Percentiles rank a stretch among this genome's conserved stretches.
Evolutionary conservation across 1,284 basidiomycete species (phyloP).

Genomic region (Sporisorium iseilematis-ciliati): DNA sequence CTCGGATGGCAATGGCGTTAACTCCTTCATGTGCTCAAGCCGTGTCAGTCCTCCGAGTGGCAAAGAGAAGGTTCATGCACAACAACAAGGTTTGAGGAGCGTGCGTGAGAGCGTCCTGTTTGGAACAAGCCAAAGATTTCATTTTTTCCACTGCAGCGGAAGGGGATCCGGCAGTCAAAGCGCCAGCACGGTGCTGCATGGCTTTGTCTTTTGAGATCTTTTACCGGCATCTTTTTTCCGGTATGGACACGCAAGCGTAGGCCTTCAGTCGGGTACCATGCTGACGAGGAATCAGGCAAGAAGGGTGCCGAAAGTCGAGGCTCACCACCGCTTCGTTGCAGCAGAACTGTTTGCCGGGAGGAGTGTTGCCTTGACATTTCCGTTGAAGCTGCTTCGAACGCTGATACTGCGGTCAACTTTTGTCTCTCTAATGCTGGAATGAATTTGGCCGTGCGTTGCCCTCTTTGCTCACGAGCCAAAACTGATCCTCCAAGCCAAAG

Average conservation of each 20-base stretch:
- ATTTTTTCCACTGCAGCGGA: neutral
- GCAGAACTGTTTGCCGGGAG: neutral
- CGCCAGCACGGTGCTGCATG: neutral
- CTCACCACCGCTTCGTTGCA: neutral
- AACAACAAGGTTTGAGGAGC: neutral
- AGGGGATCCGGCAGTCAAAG: neutral
- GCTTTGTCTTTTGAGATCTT: neutral
- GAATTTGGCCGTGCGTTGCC: slow-evolving; percentile 2
- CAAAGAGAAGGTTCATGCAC: neutral
- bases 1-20: too few species aligned
- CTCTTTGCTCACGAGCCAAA: neutral
- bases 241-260: neutral
- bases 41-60: neutral
- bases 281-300: too few species aligned
- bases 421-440: too few species aligned
- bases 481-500: neutral
- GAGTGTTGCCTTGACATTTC: too few species aligned
- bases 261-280: neutral
- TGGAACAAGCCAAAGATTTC: neutral
- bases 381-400: neutral
- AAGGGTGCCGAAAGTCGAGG: too few species aligned
- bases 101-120: neutral
- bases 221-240: neutral
- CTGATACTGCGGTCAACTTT: too few species aligned
- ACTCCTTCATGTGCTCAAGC: neutral